Conservation (phyloP, 176 grass and related monocot species). For the Paspalum notatum region DNA sequence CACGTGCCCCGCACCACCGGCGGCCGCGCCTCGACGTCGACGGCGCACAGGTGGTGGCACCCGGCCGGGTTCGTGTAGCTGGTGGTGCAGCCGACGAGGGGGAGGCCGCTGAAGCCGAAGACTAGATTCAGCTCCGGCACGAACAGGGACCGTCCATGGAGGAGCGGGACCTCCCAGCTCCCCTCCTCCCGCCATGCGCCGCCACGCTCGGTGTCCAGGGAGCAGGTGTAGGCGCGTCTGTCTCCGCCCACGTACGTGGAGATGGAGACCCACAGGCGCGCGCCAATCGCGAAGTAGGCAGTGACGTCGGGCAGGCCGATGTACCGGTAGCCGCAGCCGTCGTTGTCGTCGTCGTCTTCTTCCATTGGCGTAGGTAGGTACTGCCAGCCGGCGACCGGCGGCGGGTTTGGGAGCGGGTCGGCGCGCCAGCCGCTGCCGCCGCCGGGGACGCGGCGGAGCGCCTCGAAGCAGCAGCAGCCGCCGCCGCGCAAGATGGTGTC, state of each 20-base stretch:
- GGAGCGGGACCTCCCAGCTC: background rate
- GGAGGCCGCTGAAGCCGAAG: background rate
- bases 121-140: background rate
- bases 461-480: background rate
- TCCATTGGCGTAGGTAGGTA: too few species aligned
- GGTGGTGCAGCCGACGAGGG: fast-evolving
- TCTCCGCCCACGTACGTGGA: too few species aligned
- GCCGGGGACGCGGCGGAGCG: background rate
- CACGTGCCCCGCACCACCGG: background rate
- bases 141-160: background rate
- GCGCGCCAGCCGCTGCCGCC: background rate
- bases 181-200: background rate
- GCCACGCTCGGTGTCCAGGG: background rate
- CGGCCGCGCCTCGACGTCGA: background rate
- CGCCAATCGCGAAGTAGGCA: background rate
- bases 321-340: too few species aligned
- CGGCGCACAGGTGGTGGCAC: background rate
- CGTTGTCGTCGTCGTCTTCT: too few species aligned
- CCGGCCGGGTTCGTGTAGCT: too few species aligned
- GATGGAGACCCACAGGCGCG: background rate
- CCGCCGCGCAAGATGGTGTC: too few species aligned
- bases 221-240: too few species aligned
- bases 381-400: background rate
- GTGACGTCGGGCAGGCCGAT: too few species aligned
- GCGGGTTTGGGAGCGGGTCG: background rate